Evolutionary conservation across 129 eudicot species (phyloP).

Genomic region (Rutidosis leptorrhynchoides): DNA sequence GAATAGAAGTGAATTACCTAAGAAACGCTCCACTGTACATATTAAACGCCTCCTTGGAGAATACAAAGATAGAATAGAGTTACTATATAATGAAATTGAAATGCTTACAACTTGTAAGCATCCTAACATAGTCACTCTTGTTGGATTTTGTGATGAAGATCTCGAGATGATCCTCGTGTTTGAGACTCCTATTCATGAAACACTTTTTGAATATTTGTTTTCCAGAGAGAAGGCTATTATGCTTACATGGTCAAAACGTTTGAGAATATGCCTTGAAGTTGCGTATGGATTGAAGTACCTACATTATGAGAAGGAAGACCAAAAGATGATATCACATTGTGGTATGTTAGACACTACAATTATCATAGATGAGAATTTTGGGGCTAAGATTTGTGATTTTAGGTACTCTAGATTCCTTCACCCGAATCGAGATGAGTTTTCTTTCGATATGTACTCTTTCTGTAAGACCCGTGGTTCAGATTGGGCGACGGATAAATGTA

Average conservation of each 20-base stretch:
- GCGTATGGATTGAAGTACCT: slow-evolving; percentile 7
- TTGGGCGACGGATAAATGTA: not conserved
- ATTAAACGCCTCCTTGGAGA: not conserved
- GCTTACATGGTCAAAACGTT: not conserved
- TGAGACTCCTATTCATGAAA: not conserved
- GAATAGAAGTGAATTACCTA: not conserved
- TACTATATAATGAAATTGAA: not conserved
- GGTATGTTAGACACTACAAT: not conserved
- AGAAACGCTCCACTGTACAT: not conserved
- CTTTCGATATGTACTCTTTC: not conserved
- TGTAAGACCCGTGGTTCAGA: not conserved
- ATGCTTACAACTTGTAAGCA: not conserved
- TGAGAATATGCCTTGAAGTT: slow-evolving; percentile 6
- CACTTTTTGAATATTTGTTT: not conserved
- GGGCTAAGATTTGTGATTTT: not conserved
- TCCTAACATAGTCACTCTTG: not conserved
- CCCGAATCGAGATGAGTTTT: not conserved
- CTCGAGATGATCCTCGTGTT: not conserved
- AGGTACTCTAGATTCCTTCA: not conserved
- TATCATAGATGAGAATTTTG: not conserved
- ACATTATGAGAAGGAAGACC: not conserved
- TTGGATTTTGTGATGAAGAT: slow-evolving; percentile 13
- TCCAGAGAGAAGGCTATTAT: too few species aligned
- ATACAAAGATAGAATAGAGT: not conserved
- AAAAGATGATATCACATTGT: slow-evolving; percentile 25